A percentile compares a stretch with the other conserved stretches of the same genome.
Evolutionary conservation across 148 eudicot species (phyloP).

Genomic region (Fagopyrum homotropicum): DNA sequence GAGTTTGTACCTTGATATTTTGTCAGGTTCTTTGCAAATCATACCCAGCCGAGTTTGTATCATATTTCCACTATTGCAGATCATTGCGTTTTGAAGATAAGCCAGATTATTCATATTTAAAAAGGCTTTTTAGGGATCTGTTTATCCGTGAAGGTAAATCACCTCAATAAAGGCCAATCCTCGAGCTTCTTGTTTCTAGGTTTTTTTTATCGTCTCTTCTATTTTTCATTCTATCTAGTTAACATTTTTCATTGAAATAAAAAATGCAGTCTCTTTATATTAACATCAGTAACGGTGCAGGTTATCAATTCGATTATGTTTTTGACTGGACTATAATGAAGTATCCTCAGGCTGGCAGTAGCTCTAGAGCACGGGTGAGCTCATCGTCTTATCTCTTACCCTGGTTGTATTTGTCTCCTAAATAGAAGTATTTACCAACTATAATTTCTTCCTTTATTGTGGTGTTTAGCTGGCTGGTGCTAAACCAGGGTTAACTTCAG

Average conservation of each 20-base stretch:
- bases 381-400: constrained; percentile 4
- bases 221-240: background rate
- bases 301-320: constrained; percentile 90
- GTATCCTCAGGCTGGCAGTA: constrained; percentile 84
- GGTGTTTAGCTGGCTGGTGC: constrained; percentile 47
- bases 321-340: constrained; percentile 99
- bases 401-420: background rate
- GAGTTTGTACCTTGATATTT: background rate
- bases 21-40: constrained; percentile 48
- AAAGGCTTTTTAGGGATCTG: constrained; percentile 50
- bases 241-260: background rate
- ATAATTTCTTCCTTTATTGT: constrained; percentile 3
- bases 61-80: constrained; percentile 53
- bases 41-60: constrained; percentile 42
- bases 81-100: constrained; percentile 52
- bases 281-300: constrained; percentile 26
- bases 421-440: background rate
- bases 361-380: constrained; percentile 66
- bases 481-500: constrained; percentile 58
- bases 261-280: background rate
- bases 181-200: background rate
- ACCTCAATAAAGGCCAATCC: background rate
- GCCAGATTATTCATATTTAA: constrained; percentile 51
- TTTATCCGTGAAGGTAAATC: constrained; percentile 48
- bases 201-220: background rate